Evolutionary conservation across 306 rosid species (phyloP).

Genomic region (Quillaja saponaria): DNA sequence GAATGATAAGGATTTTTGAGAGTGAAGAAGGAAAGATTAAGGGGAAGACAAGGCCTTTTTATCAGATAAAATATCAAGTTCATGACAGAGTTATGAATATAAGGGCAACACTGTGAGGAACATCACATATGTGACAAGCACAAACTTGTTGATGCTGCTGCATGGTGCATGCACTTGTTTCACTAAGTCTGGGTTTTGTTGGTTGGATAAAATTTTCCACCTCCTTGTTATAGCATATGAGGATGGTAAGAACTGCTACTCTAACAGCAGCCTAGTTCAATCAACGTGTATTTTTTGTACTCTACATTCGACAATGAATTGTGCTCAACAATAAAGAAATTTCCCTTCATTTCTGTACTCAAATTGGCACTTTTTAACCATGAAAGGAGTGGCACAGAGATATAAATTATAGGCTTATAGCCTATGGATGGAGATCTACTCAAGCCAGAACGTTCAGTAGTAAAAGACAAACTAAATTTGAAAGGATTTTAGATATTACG

Average conservation of each 20-base stretch:
- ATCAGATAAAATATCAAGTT: neutral
- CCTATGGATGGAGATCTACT: no score
- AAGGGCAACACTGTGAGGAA: neutral
- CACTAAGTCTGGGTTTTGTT: no score
- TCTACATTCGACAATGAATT: no score
- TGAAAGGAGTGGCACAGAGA: neutral
- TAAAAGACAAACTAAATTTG: no score
- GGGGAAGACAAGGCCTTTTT: neutral
- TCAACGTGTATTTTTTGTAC: no score
- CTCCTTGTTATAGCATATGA: constrained; percentile 1
- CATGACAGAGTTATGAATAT: neutral
- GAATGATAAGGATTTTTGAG: neutral
- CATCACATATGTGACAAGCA: neutral
- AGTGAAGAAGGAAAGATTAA: no score
- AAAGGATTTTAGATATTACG: no score
- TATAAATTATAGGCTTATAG: neutral
- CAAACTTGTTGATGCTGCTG: no score
- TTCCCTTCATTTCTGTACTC: no score
- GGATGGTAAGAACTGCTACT: neutral
- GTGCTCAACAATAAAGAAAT: no score
- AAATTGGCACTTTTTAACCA: neutral
- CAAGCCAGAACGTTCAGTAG: no score
- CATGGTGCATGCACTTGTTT: no score
- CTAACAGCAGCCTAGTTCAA: constrained; percentile 1
- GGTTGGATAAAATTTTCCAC: neutral